A percentile compares a stretch with the other conserved stretches of the same genome.
These are phyloP conservation scores for Brassica nigra DNA, from an alignment of 345 rosid genomes.

Conservation along the genomic window DNA sequence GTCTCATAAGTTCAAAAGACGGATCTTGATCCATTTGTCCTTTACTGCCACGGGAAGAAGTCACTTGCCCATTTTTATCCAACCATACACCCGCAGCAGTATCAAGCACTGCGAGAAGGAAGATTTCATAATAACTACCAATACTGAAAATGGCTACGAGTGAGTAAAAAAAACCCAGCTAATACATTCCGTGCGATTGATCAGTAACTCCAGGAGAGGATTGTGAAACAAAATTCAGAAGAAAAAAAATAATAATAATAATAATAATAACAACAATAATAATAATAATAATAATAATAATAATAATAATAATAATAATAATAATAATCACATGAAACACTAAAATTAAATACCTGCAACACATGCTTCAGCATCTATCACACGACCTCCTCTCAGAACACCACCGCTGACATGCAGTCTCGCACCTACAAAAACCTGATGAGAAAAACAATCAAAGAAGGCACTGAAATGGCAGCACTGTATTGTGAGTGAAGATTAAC, in stretches of 20 bases:
- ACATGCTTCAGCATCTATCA: slow-evolving; percentile 82
- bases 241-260: no score
- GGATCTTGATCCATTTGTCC: slow-evolving; percentile 73
- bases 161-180: not conserved
- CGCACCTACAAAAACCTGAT: slow-evolving; percentile 94
- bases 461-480: not conserved
- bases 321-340: no score
- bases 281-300: no score
- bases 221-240: not conserved
- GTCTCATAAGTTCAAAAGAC: slow-evolving; percentile 83
- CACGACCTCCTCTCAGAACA: slow-evolving; percentile 81
- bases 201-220: not conserved
- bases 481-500: no score
- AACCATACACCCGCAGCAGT: slow-evolving; percentile 98
- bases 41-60: slow-evolving; percentile 66
- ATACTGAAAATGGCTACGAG: not conserved
- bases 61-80: slow-evolving; percentile 91
- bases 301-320: no score
- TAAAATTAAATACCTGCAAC: slow-evolving; percentile 65
- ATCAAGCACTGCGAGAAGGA: slow-evolving; percentile 64
- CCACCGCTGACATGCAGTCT: slow-evolving; percentile 98
- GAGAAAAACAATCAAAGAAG: slow-evolving; percentile 24
- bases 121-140: not conserved
- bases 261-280: no score
- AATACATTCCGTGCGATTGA: not conserved